These are phyloP conservation scores for Penicillium maclennaniae DNA, from an alignment of 495 filamentous ascomycete genomes.

Conservation along the genomic window DNA sequence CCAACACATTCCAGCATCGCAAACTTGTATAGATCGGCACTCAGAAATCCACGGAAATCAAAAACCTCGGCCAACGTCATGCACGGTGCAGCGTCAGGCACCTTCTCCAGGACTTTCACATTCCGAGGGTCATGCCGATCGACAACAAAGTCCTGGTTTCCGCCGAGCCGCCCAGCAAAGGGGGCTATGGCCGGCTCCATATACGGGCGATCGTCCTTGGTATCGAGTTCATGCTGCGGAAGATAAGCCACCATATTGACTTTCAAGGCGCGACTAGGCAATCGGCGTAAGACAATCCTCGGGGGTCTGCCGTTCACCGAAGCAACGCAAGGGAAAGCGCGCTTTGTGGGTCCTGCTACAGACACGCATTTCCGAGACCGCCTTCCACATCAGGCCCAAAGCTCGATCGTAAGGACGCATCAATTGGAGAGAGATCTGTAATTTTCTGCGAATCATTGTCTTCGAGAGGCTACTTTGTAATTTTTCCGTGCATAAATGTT, in stretches of 20 bases:
- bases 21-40: conserved; percentile 44
- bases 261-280: not conserved
- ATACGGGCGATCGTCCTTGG: conserved; percentile 12
- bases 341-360: too few species aligned
- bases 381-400: too few species aligned
- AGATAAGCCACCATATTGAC: conserved; percentile 14
- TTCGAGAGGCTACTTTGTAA: too few species aligned
- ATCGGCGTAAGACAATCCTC: conserved; percentile 5
- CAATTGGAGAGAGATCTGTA: too few species aligned
- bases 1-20: conserved; percentile 37
- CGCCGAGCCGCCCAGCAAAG: conserved; percentile 49
- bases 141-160: conserved; percentile 44
- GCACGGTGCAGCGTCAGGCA: conserved; percentile 44
- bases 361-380: too few species aligned
- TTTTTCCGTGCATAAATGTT: too few species aligned
- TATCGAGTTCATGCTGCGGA: conserved; percentile 9
- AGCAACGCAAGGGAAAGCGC: not conserved
- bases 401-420: too few species aligned
- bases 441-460: too few species aligned
- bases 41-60: conserved; percentile 32
- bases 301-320: conserved; percentile 15
- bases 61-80: conserved; percentile 39
- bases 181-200: conserved; percentile 21
- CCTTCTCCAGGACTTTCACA: conserved; percentile 27
- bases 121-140: conserved; percentile 37